Conservation (phyloP, 345 rosid species). For the Gossypium raimondii region DNA sequence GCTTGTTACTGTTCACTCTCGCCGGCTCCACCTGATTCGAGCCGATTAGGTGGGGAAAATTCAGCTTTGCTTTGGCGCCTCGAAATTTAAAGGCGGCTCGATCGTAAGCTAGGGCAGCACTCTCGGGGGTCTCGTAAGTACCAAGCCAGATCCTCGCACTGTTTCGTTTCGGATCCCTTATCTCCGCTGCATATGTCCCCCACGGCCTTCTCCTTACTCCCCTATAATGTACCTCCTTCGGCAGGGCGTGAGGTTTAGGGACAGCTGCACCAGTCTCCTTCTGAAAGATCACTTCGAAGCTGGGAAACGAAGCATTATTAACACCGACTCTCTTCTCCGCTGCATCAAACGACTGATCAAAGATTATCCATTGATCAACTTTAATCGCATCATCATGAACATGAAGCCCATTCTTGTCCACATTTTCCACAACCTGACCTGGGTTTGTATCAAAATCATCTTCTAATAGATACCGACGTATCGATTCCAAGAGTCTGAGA, state of each 20-base stretch:
- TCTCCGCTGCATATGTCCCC: slow-evolving; percentile 72
- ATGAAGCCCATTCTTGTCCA: neutral
- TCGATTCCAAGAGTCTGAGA: slow-evolving; percentile 23
- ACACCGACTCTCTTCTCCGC: neutral
- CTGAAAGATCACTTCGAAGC: neutral
- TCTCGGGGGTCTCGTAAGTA: slow-evolving; percentile 51
- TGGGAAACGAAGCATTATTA: neutral
- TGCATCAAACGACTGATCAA: neutral
- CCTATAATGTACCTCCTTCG: slow-evolving; percentile 29
- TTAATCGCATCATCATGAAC: neutral
- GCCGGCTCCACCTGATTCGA: slow-evolving; percentile 12
- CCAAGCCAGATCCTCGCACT: slow-evolving; percentile 69
- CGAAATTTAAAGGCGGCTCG: slow-evolving; percentile 31
- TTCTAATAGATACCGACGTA: slow-evolving; percentile 26
- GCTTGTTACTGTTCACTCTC: slow-evolving; percentile 25
- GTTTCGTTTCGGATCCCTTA: slow-evolving; percentile 55
- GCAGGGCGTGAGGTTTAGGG: neutral
- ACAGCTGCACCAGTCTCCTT: neutral
- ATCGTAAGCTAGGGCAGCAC: slow-evolving; percentile 32
- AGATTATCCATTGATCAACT: neutral
- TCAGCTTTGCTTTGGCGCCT: slow-evolving; percentile 33
- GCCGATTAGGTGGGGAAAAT: slow-evolving; percentile 33
- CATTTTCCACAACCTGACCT: neutral
- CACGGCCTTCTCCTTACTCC: slow-evolving; percentile 54
- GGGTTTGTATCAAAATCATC: slow-evolving; percentile 20